Evolutionary conservation across 2,329 filamentous ascomycete species (phyloP), one percentile per base, ranked within the genome.

Genomic region (Rachicladosporium sp.): DNA sequence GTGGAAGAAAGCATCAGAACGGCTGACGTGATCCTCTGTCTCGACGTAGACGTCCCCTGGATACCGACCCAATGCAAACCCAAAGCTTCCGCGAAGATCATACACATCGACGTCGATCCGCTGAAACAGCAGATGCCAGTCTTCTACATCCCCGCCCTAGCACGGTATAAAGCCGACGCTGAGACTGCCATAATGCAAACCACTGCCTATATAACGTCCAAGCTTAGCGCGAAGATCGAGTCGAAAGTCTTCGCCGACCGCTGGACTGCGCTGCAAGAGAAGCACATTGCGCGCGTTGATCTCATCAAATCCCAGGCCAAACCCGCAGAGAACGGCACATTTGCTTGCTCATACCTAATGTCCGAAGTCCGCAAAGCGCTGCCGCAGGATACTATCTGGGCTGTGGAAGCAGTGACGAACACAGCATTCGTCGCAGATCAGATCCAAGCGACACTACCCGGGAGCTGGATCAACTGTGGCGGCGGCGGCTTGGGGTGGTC

Each of bases 1-100:
- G 69, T 74, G 2, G 82, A 93, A 37, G 76, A 83, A 2, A 68
- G 70, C 32, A 83, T 94, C 55, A 73, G 70, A 43, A 76, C 76
- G 0, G 85, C 88, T 0, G 89, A 95, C 57, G 74, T 86, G 8
- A 93, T 95, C 43, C 49, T 95, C 1, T 80, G 94, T 2, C 56
- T 93, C 15, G 82, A 95, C 59, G 93, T 86, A 47, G 88, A 95
- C 54, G 86, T 94, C 0, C 88, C 88, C 0, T 95, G 87, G 86
- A 87, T 95, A 40, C 78, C 80, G n/a, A 91, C 85, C 0, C 76
- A 77, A 44, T 78, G 73, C 61, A 69, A 70, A 33, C 78, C 78
- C 0, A 68, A 64, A 3, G 57, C 64, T 1, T 61, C 65, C 5
- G 71, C 76, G 2, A 74, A 68, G 43, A 73, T 82, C 46, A 70